These are phyloP conservation scores for Rhizopogon roseolus DNA, from an alignment of 768 basidiomycete genomes.

Conservation along the genomic window DNA sequence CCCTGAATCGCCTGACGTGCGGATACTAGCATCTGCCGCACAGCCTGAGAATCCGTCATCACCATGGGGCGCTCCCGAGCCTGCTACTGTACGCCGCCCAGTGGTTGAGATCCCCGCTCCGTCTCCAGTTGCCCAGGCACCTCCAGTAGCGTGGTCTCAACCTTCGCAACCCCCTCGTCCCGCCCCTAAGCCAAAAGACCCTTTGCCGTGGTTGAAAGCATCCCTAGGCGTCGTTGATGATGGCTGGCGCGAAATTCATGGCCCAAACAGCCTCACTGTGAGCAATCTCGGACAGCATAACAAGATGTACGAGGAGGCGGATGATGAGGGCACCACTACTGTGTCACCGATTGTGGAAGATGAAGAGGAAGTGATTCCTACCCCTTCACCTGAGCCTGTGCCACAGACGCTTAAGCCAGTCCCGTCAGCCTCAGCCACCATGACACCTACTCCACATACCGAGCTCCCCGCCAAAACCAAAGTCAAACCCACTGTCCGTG, in stretches of 20 bases:
- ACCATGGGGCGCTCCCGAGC: constrained; percentile 17
- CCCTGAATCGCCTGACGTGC: constrained; percentile 14
- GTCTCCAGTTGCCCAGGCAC: constrained; percentile 14
- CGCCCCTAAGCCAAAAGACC: constrained; percentile 27
- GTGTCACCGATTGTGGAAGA: constrained; percentile 8
- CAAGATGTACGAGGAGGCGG: constrained; percentile 37
- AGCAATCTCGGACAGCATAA: constrained; percentile 59
- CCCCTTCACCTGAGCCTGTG: constrained; percentile 6
- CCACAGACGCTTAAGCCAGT: constrained; percentile 4
- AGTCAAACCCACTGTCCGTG: constrained; percentile 22
- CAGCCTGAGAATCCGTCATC: constrained; percentile 14
- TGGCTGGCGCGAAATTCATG: constrained; percentile 39
- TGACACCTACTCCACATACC: constrained; percentile 5
- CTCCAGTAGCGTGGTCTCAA: constrained; percentile 34
- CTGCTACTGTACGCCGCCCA: constrained; percentile 11
- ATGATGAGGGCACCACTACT: constrained; percentile 9
- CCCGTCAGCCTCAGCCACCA: constrained; percentile 5
- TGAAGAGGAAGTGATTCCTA: constrained; percentile 12
- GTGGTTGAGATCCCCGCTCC: background rate
- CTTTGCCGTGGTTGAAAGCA: constrained; percentile 53
- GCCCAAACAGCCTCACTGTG: constrained; percentile 49
- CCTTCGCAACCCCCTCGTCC: constrained; percentile 13
- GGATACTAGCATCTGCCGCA: constrained; percentile 16
- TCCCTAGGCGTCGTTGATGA: constrained; percentile 43
- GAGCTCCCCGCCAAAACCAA: constrained; percentile 19